A percentile compares a stretch with the other conserved stretches of the same genome.
phyloP scores from a whole-genome alignment of 31 red algal species.

The Odonthalia washingtoniensis region DNA sequence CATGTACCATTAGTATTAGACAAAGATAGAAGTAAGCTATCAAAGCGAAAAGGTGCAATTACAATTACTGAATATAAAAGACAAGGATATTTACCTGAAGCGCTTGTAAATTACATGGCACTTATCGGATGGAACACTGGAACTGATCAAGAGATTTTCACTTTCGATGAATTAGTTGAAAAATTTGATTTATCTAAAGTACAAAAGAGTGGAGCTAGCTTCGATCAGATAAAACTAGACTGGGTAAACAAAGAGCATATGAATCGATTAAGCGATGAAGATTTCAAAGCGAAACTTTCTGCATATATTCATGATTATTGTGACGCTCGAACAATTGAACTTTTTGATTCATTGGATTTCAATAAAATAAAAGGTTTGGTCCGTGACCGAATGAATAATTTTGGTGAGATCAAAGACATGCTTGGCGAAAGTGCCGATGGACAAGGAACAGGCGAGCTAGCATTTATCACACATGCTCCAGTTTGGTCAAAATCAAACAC shows the following conservation, averaged over 20 bases:
- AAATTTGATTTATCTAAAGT: constrained; percentile 23
- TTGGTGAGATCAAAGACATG: constrained; percentile 12
- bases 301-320: constrained; percentile 8
- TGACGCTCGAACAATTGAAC: background rate
- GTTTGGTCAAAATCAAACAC: too few species aligned
- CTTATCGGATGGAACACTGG: constrained; percentile 43
- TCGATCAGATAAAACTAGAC: constrained; percentile 38
- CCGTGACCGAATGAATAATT: constrained; percentile 6
- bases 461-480: too few species aligned
- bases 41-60: constrained; percentile 35
- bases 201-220: constrained; percentile 12
- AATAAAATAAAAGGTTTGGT: background rate
- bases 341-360: background rate
- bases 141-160: constrained; percentile 43
- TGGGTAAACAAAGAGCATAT: background rate
- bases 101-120: constrained; percentile 33
- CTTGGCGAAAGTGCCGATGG: too few species aligned
- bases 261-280: constrained; percentile 18
- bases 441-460: too few species aligned
- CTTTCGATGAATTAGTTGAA: constrained; percentile 29
- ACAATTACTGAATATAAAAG: constrained; percentile 8
- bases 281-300: constrained; percentile 10
- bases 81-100: constrained; percentile 30
- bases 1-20: constrained; percentile 30
- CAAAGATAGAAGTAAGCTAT: constrained; percentile 18